Evolutionary conservation across 352 stramenopile species (phyloP).

Genomic region (Phytophthora hybrid): DNA sequence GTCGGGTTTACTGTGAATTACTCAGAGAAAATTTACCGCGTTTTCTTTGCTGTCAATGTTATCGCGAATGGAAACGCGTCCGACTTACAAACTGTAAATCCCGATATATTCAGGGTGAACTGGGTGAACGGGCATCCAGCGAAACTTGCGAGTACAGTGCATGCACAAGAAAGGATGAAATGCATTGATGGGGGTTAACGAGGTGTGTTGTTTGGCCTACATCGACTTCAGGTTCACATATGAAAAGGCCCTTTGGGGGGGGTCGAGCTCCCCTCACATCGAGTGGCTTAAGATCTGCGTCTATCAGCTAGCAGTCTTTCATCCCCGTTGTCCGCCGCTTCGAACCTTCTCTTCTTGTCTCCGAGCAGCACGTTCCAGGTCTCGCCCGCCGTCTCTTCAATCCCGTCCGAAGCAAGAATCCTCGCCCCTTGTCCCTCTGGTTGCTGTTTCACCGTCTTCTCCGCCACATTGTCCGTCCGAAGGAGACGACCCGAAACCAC

Average conservation of each 20-base stretch:
- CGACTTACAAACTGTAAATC: no score
- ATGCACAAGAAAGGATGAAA: not conserved
- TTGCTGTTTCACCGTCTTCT: not conserved
- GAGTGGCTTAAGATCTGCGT: not conserved
- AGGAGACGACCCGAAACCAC: not conserved
- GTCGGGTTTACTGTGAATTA: not conserved
- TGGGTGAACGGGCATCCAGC: not conserved
- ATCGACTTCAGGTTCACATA: not conserved
- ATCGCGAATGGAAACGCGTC: no score
- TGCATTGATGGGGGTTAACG: not conserved
- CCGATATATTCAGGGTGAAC: not conserved
- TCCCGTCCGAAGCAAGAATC: slow-evolving; percentile 16
- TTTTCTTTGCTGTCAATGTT: not conserved
- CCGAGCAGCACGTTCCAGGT: slow-evolving; percentile 22
- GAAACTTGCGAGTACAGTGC: not conserved
- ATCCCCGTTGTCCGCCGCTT: not conserved
- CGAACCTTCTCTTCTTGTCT: not conserved
- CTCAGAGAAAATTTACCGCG: not conserved
- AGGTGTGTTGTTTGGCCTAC: not conserved
- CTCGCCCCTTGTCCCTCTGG: slow-evolving; percentile 3
- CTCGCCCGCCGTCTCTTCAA: slow-evolving; percentile 15
- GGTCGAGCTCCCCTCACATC: not conserved
- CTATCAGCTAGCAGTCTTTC: not conserved
- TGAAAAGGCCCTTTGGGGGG: not conserved
- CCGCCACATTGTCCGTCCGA: not conserved